These are phyloP conservation scores for Podila horticola DNA, from an alignment of 192 early-diverging fungal species.

Conservation along the genomic window DNA sequence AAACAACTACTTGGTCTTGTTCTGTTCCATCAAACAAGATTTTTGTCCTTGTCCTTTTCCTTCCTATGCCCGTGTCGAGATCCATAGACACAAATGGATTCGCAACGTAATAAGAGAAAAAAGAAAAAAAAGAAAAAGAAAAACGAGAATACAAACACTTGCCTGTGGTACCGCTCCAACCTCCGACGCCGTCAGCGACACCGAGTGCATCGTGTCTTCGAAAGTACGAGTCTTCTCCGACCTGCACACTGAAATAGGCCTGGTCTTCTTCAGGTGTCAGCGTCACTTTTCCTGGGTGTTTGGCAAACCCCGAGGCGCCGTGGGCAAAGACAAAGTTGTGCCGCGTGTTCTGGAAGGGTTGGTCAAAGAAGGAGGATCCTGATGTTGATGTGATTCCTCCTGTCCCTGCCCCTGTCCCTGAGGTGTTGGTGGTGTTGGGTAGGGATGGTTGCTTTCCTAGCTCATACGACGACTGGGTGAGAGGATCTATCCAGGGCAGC, in stretches of 20 bases:
- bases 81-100: no score
- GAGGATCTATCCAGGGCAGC: constrained; percentile 46
- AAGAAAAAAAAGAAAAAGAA: constrained; percentile 2
- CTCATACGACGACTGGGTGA: constrained; percentile 19
- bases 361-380: constrained; percentile 32
- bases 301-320: constrained; percentile 64
- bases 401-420: constrained; percentile 4
- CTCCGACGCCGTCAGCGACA: constrained; percentile 96
- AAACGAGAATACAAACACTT: constrained; percentile 17
- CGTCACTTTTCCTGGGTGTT: constrained; percentile 41
- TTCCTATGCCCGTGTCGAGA: not conserved
- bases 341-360: constrained; percentile 49
- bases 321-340: constrained; percentile 56
- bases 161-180: constrained; percentile 80
- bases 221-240: constrained; percentile 97
- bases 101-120: not conserved
- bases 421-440: no score
- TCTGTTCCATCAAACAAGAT: not conserved
- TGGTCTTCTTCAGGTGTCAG: constrained; percentile 53
- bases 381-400: not conserved
- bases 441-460: constrained; percentile 9
- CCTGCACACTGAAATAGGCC: constrained; percentile 71
- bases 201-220: constrained; percentile 86
- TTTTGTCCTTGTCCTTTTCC: not conserved
- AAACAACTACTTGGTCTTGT: not conserved